A percentile compares a stretch with the other conserved stretches of the same genome.
Evolutionary conservation across 2,329 filamentous ascomycete genomes (phyloP).

Genomic region (Colletotrichum brevisporum): DNA sequence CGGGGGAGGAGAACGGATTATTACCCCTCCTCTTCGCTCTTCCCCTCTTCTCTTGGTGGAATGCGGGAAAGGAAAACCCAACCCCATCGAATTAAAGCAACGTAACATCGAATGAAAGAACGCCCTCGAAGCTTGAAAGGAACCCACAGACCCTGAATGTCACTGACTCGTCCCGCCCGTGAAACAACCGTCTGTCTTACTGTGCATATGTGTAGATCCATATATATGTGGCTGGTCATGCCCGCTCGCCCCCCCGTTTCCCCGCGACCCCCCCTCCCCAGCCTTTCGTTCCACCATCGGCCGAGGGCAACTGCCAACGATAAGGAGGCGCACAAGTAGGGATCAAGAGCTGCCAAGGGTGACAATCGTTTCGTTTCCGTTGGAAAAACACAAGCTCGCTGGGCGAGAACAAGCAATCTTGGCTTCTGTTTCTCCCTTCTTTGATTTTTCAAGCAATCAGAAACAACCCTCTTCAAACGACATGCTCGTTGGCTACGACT

Average conservation of each 20-base stretch:
- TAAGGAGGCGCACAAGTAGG: constrained; percentile 8
- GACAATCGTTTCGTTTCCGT: background rate
- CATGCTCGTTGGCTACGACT: constrained; percentile 14
- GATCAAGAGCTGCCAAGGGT: background rate
- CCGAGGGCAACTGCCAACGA: constrained; percentile 2
- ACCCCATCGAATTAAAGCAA: constrained; percentile 30
- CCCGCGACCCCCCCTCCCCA: constrained; percentile 53
- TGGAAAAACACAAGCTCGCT: background rate
- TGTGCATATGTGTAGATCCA: constrained; percentile 62
- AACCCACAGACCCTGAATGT: constrained; percentile 7
- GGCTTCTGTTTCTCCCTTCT: no score
- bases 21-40: constrained; percentile 1
- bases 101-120: constrained; percentile 28
- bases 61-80: background rate
- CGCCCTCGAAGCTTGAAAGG: background rate
- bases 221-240: constrained; percentile 81
- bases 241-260: constrained; percentile 67
- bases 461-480: no score
- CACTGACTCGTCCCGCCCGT: constrained; percentile 30
- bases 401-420: background rate
- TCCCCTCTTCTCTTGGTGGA: constrained; percentile 7
- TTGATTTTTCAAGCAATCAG: no score
- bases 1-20: background rate
- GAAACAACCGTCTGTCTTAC: constrained; percentile 77
- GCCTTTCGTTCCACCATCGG: constrained; percentile 21